These are phyloP conservation scores for Podochytrium sp. DNA, from an alignment of 192 early-diverging fungal genomes.

Conservation along the genomic window DNA sequence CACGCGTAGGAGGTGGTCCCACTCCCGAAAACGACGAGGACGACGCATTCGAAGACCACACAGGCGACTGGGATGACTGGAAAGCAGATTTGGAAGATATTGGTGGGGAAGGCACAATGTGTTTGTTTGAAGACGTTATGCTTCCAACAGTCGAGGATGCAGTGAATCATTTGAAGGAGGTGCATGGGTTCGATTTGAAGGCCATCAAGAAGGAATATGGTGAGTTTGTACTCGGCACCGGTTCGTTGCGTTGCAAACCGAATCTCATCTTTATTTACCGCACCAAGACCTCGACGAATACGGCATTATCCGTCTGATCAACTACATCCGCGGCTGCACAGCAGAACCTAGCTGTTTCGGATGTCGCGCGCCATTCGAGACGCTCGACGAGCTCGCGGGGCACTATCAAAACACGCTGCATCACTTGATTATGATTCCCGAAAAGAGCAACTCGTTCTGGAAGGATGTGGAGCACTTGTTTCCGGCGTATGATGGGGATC, in stretches of 20 bases:
- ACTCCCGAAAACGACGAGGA: slow-evolving; percentile 76
- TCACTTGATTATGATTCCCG: slow-evolving; percentile 29
- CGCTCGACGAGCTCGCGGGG: slow-evolving; percentile 46
- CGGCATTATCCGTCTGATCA: slow-evolving; percentile 77
- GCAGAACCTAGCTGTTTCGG: slow-evolving; percentile 69
- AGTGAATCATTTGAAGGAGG: slow-evolving; percentile 71
- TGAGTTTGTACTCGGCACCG: not conserved
- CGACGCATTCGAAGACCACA: not conserved
- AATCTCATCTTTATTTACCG: not conserved
- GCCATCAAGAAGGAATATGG: slow-evolving; percentile 37
- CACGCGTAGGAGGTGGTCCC: not conserved
- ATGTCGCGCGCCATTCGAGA: slow-evolving; percentile 60
- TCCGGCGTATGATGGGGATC: slow-evolving; percentile 86
- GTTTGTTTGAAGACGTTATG: slow-evolving; percentile 74
- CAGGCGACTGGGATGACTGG: slow-evolving; percentile 36
- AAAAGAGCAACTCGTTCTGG: slow-evolving; percentile 58
- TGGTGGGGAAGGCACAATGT: slow-evolving; percentile 56
- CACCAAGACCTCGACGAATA: slow-evolving; percentile 38
- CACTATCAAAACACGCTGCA: slow-evolving; percentile 56
- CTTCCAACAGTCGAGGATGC: slow-evolving; percentile 59
- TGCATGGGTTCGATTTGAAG: slow-evolving; percentile 77
- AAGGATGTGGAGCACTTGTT: slow-evolving; percentile 74
- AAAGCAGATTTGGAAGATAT: slow-evolving; percentile 72
- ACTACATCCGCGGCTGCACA: slow-evolving; percentile 74
- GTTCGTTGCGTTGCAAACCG: not conserved